Evolutionary conservation across 495 filamentous ascomycete species (phyloP), one percentile per base, ranked within the genome.

Genomic region (Cercophora samala): DNA sequence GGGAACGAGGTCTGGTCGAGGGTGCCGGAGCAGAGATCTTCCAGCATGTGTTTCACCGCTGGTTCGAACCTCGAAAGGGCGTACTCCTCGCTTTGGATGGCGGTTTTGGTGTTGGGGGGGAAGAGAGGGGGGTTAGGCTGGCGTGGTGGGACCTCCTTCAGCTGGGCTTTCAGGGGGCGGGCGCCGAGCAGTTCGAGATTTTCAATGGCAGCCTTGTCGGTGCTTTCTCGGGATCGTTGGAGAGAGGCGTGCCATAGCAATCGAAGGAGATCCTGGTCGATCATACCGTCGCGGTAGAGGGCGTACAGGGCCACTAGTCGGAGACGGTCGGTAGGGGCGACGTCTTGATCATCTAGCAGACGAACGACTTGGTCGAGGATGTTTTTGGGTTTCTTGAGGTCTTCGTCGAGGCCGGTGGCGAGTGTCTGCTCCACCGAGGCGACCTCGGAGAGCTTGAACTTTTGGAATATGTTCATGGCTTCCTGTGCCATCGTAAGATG

Each of bases 401-500:
- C 93, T 72, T 98, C 95, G 72, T 98, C 95, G 1, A 96, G 82
- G 15, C 96, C 95, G 3, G 96, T 98, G 24, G 94, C 91, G 66
- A 98, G 81, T 32, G 87, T 90, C 81, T 94, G 80, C 74, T 99
- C 94, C 3, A 92, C 85, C 2, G 90, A 89, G 58, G 92, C 94
- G 66, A 97, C 83, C 72, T 98, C 96, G 54, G 88, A 83, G 5
- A 99, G 83, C 71, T 97, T 97, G 69, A 88, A 85, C 21, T 86
- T 79, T 72, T 96, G 87, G 71, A 98, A 99, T 55, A 89, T 84
- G 66, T 91, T 91, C 95, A 98, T 97, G 69, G 92, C 94, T 72
- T 97, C 93, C 73, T 97, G 90, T n/a, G 95, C 96, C 95, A 99
- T 99, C 68, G 86, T 94, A 18, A 99, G 81, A 76, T 99, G 95